Evolutionary conservation across 345 rosid species (phyloP).

Genomic region (Eutrema heterophyllum): DNA sequence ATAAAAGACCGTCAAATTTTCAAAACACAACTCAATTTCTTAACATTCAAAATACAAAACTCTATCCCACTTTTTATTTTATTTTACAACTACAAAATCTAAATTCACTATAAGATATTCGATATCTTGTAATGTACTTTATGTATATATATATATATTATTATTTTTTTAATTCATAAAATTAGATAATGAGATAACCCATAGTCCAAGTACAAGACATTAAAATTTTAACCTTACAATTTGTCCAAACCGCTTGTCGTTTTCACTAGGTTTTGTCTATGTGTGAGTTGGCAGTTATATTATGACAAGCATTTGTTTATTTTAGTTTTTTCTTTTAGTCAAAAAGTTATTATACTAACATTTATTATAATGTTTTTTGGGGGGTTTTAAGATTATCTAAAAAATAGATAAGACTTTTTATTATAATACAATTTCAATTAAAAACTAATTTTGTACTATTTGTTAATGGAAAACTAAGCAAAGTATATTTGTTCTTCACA

Average conservation of each 20-base stretch:
- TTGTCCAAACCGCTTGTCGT: conserved; percentile 18
- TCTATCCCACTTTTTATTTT: not conserved
- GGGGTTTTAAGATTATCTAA: not conserved
- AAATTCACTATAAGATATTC: not conserved
- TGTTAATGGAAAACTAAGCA: not conserved
- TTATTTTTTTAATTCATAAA: not conserved
- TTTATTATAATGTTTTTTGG: not conserved
- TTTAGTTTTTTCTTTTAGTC: not conserved
- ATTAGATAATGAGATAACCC: not conserved
- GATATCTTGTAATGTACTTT: not conserved
- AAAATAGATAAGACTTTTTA: not conserved
- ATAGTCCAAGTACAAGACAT: conserved; percentile 14
- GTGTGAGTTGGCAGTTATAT: conserved; percentile 15
- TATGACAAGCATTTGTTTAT: conserved; percentile 3
- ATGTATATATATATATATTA: not conserved
- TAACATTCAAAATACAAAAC: too few species aligned
- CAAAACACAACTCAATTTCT: too few species aligned
- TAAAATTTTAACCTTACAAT: not conserved
- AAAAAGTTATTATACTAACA: not conserved
- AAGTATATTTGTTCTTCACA: not conserved
- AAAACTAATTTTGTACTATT: too few species aligned
- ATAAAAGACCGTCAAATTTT: too few species aligned
- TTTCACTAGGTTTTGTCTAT: conserved; percentile 10
- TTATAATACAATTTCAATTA: not conserved
- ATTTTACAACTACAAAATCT: not conserved